phyloP scores from a whole-genome alignment of 1,284 basidiomycete genomes.

The Stygiomarasmius scandens region DNA sequence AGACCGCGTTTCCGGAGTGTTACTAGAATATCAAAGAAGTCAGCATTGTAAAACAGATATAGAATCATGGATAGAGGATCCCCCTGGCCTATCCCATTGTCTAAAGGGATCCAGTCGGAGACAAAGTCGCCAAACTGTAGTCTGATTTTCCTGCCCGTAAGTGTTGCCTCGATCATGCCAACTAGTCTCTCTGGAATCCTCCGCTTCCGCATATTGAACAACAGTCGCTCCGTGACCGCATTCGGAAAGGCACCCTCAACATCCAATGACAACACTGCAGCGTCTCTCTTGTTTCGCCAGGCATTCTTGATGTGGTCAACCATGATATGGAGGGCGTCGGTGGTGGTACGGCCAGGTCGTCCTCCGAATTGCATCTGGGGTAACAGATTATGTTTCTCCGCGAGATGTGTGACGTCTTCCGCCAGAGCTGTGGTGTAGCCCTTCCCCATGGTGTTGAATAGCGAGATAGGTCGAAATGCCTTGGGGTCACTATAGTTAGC shows the following conservation, averaged over 20 bases:
- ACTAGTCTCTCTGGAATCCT: no score
- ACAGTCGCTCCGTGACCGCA: conserved; percentile 23
- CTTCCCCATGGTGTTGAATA: conserved; percentile 30
- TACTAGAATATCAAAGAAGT: conserved; percentile 24
- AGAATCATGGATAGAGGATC: conserved; percentile 29
- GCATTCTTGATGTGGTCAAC: conserved; percentile 24
- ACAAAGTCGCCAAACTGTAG: conserved; percentile 21
- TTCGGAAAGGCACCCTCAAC: conserved; percentile 38
- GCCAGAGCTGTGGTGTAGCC: conserved; percentile 26
- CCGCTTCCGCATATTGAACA: no score
- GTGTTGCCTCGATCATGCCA: no score
- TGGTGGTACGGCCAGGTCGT: conserved; percentile 25
- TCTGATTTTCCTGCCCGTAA: no score
- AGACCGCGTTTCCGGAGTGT: background rate
- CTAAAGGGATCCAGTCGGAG: conserved; percentile 18
- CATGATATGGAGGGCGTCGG: conserved; percentile 26
- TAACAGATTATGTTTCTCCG: conserved; percentile 24
- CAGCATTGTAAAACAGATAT: conserved; percentile 31
- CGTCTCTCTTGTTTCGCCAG: conserved; percentile 25
- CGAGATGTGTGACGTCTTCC: conserved; percentile 22
- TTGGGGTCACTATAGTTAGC: conserved; percentile 26
- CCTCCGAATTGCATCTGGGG: conserved; percentile 29
- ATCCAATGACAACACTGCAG: conserved; percentile 29
- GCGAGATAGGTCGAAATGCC: conserved; percentile 30
- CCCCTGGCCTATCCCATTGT: conserved; percentile 34